Evolutionary conservation across 495 filamentous ascomycete species (phyloP).

Genomic region (Pseudotulostoma volvatum): DNA sequence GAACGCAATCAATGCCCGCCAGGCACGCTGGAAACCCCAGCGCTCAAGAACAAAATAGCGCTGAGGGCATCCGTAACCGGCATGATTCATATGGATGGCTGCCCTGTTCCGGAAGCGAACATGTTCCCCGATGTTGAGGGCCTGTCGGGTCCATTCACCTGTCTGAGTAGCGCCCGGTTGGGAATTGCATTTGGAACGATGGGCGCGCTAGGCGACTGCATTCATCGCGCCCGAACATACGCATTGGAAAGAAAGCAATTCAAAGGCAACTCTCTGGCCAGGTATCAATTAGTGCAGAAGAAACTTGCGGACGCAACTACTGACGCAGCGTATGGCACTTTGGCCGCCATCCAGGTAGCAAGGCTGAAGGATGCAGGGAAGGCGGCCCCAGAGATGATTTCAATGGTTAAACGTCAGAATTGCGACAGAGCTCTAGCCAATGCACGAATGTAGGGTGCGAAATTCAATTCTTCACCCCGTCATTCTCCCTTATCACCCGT

Average conservation of each 20-base stretch:
- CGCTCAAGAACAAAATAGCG: slow-evolving; percentile 89
- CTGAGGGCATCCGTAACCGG: slow-evolving; percentile 87
- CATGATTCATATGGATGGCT: slow-evolving; percentile 91
- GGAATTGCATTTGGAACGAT: slow-evolving; percentile 91
- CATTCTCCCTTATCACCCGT: too few species aligned
- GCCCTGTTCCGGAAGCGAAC: slow-evolving; percentile 75
- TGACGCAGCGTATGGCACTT: slow-evolving; percentile 74
- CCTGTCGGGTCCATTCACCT: slow-evolving; percentile 76
- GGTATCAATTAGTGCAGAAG: slow-evolving; percentile 97
- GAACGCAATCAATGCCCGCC: slow-evolving; percentile 67
- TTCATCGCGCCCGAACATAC: slow-evolving; percentile 65
- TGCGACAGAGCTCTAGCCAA: slow-evolving; percentile 79
- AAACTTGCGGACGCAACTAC: slow-evolving; percentile 87
- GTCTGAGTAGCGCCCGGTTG: slow-evolving; percentile 80
- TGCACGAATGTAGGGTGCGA: slow-evolving; percentile 49
- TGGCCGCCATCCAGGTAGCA: slow-evolving; percentile 80
- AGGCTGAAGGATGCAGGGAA: slow-evolving; percentile 83
- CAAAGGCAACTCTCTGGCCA: slow-evolving; percentile 87
- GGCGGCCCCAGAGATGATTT: slow-evolving; percentile 88
- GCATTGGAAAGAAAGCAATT: slow-evolving; percentile 88
- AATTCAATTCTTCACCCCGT: too few species aligned
- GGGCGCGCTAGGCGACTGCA: slow-evolving; percentile 84
- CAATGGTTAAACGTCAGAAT: slow-evolving; percentile 96
- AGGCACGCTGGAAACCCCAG: slow-evolving; percentile 79
- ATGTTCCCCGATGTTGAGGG: slow-evolving; percentile 91